A percentile compares a stretch with the other conserved stretches of the same genome.
These are phyloP conservation scores for Saccharomyces pastorianus DNA, from an alignment of 1,139 yeast genomes.

Conservation along the genomic window DNA sequence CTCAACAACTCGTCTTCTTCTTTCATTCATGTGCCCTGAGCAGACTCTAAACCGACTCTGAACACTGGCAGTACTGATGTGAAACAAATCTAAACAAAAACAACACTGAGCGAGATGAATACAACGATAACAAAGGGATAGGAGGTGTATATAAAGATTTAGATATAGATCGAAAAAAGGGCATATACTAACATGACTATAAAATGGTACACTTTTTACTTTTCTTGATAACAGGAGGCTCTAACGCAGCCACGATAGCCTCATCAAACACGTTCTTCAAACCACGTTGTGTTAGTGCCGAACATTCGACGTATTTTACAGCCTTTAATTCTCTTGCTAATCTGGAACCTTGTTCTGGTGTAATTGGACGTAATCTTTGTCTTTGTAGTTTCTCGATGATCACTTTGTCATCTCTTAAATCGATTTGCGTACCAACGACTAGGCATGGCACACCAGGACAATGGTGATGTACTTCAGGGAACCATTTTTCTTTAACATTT, in stretches of 20 bases:
- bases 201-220: constrained; percentile 74
- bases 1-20: too few species aligned
- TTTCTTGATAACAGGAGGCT: constrained; percentile 70
- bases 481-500: constrained; percentile 94
- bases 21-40: too few species aligned
- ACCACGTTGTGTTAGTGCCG: constrained; percentile 94
- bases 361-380: constrained; percentile 78
- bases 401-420: constrained; percentile 83
- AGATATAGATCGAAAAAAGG: background rate
- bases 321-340: constrained; percentile 88
- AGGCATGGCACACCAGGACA: constrained; percentile 95
- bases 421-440: constrained; percentile 91
- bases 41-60: too few species aligned
- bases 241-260: constrained; percentile 90
- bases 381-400: constrained; percentile 79
- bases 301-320: constrained; percentile 90
- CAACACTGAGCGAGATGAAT: background rate
- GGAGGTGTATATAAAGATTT: background rate
- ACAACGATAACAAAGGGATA: background rate
- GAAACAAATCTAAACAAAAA: background rate
- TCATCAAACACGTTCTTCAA: constrained; percentile 91
- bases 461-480: constrained; percentile 94
- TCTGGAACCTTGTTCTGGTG: constrained; percentile 79
- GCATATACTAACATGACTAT: constrained; percentile 28
- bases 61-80: too few species aligned